Percentiles rank a stretch among this genome's conserved stretches.
These are phyloP conservation scores for Cladophialophora carrionii DNA, from an alignment of 2,329 filamentous ascomycete species.

Conservation along the genomic window DNA sequence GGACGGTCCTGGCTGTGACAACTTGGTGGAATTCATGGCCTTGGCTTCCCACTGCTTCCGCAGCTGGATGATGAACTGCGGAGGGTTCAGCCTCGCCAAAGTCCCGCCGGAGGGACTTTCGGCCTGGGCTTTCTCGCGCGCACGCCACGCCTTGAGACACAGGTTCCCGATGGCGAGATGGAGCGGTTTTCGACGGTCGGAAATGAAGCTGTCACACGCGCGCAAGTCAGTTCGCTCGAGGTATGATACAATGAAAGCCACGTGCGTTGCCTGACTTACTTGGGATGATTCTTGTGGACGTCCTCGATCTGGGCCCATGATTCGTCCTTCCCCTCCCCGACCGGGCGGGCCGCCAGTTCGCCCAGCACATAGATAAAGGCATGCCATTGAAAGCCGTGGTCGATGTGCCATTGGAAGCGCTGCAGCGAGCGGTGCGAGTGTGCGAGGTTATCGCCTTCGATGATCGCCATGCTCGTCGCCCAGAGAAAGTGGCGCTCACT, in stretches of 20 bases:
- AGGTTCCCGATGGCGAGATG: conserved; percentile 49
- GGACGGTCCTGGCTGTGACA: not conserved
- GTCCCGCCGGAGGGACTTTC: not conserved
- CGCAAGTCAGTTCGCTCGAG: not conserved
- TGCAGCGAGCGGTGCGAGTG: conserved; percentile 46
- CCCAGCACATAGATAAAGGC: conserved; percentile 50
- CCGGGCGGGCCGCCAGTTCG: conserved; percentile 44
- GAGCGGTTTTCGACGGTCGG: conserved; percentile 44
- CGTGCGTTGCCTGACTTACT: conserved; percentile 32
- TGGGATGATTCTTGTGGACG: conserved; percentile 49
- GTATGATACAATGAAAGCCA: not conserved
- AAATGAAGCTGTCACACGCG: conserved; percentile 36
- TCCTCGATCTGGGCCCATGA: conserved; percentile 53
- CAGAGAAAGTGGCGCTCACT: conserved; percentile 47
- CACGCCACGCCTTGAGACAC: conserved; percentile 52
- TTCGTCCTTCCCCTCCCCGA: conserved; percentile 42
- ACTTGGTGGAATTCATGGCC: not conserved
- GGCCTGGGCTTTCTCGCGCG: conserved; percentile 39
- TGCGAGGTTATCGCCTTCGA: conserved; percentile 47
- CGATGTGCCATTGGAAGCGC: conserved; percentile 48
- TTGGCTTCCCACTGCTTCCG: conserved; percentile 23
- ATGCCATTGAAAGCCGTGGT: conserved; percentile 22
- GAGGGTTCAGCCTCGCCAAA: conserved; percentile 34
- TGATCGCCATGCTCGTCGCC: conserved; percentile 43
- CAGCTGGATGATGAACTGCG: conserved; percentile 29